A percentile compares a stretch with the other conserved stretches of the same genome.
Conservation (phyloP, 805 yeast genomes). For the Kurtzmaniella cleridarum region DNA sequence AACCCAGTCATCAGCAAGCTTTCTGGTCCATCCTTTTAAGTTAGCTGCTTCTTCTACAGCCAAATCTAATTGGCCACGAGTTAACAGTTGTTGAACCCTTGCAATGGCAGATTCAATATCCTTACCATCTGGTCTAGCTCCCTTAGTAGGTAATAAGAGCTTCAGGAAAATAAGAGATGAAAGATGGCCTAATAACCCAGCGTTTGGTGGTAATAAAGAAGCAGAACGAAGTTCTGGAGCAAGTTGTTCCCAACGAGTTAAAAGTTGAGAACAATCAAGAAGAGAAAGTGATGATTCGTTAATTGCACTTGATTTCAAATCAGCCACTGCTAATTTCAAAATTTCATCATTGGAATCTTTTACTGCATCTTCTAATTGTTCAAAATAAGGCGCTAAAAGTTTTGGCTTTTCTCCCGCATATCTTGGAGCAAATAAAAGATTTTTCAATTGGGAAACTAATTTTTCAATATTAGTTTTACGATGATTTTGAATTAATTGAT, state of each 20-base stretch:
- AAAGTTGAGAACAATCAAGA: constrained; percentile 70
- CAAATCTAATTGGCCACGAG: constrained; percentile 69
- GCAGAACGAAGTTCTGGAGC: constrained; percentile 86
- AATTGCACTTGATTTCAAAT: constrained; percentile 31
- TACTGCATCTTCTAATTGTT: constrained; percentile 19
- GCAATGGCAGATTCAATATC: constrained; percentile 89
- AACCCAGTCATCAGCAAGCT: constrained; percentile 88
- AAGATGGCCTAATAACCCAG: constrained; percentile 90
- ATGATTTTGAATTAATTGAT: constrained; percentile 29
- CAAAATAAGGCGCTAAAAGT: constrained; percentile 34
- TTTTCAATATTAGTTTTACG: constrained; percentile 27
- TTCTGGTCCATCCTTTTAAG: constrained; percentile 90
- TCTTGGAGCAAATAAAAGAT: constrained; percentile 17
- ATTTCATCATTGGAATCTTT: constrained; percentile 27
- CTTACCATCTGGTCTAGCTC: constrained; percentile 65
- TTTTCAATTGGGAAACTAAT: constrained; percentile 28
- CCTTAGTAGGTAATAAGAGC: constrained; percentile 71
- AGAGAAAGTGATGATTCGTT: constrained; percentile 46
- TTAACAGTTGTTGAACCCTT: constrained; percentile 70
- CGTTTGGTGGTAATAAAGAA: constrained; percentile 86
- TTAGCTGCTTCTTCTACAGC: constrained; percentile 92
- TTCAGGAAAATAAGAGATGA: constrained; percentile 74
- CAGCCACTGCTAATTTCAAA: constrained; percentile 24
- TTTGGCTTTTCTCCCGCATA: constrained; percentile 19
- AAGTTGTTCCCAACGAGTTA: constrained; percentile 73